phyloP scores from a whole-genome alignment of 805 yeast genomes.

The Ogataea ramenticola region DNA sequence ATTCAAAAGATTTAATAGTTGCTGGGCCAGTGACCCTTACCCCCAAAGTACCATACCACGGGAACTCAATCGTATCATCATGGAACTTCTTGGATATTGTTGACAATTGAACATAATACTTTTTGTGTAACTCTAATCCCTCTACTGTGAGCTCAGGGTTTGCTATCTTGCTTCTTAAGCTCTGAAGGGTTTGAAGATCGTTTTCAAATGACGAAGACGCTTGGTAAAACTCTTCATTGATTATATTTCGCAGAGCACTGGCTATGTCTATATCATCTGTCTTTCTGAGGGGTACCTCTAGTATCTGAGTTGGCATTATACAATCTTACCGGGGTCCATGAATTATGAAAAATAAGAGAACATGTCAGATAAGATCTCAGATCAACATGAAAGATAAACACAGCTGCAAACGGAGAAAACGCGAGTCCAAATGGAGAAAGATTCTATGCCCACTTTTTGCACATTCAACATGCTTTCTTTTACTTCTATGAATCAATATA shows the following conservation, averaged over 20 bases:
- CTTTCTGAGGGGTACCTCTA: conserved; percentile 29
- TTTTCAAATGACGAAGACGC: conserved; percentile 21
- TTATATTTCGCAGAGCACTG: conserved; percentile 24
- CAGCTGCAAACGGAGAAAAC: too few relatives aligned
- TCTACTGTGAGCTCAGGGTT: conserved; percentile 18
- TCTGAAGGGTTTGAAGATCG: conserved; percentile 32
- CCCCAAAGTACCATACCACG: conserved; percentile 71
- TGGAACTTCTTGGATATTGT: conserved; percentile 54
- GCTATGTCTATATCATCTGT: conserved; percentile 29
- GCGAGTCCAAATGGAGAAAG: too few relatives aligned
- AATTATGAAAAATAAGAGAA: background rate
- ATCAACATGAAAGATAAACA: too few relatives aligned
- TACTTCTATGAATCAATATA: too few relatives aligned
- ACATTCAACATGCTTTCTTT: too few relatives aligned
- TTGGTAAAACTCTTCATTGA: conserved; percentile 34
- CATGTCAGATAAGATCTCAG: too few relatives aligned
- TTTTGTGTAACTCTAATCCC: conserved; percentile 29
- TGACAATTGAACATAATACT: conserved; percentile 41
- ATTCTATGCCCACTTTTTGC: too few relatives aligned
- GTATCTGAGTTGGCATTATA: background rate
- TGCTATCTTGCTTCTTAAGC: conserved; percentile 34
- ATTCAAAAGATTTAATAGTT: conserved; percentile 38
- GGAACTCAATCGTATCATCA: conserved; percentile 47
- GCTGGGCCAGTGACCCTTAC: conserved; percentile 43
- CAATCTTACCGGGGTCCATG: too few relatives aligned